Percentiles rank a stretch among this genome's conserved stretches.
Evolutionary conservation across 768 basidiomycete species (phyloP).

Genomic region (Tulasnella sp.): DNA sequence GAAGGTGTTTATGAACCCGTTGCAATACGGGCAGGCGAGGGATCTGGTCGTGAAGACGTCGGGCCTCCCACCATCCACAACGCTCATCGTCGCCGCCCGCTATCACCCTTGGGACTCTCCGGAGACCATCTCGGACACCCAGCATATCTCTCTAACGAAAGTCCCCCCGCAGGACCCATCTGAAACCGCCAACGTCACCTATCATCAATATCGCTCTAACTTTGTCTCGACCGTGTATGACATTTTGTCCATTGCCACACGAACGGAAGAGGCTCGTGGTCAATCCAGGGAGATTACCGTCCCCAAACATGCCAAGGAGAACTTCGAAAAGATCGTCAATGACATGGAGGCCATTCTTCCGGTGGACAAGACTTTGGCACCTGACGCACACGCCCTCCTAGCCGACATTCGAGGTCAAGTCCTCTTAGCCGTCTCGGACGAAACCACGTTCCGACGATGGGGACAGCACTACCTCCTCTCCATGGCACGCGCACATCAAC

Average conservation of each 20-base stretch:
- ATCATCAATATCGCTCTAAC: too few relatives aligned
- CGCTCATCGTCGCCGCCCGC: too few relatives aligned
- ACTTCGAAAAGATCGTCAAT: background rate
- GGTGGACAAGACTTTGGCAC: background rate
- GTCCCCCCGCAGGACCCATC: too few relatives aligned
- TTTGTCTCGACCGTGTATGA: too few relatives aligned
- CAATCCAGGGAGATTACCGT: too few relatives aligned
- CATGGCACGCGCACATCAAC: background rate
- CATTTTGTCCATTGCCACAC: too few relatives aligned
- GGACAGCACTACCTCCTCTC: constrained; percentile 5
- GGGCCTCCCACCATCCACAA: background rate
- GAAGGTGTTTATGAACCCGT: background rate
- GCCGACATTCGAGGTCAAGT: background rate
- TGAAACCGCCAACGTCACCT: too few relatives aligned
- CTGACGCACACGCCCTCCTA: background rate
- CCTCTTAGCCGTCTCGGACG: background rate
- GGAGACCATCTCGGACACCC: too few relatives aligned
- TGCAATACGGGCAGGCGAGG: constrained; percentile 19
- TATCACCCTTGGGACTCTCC: too few relatives aligned
- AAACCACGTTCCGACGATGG: background rate
- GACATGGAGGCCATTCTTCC: background rate
- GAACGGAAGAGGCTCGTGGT: background rate
- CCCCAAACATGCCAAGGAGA: background rate
- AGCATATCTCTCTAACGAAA: too few relatives aligned
- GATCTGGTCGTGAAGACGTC: constrained; percentile 15